These are phyloP conservation scores for Cinchona pubescens DNA, from an alignment of 257 asterid species.

Conservation along the genomic window DNA sequence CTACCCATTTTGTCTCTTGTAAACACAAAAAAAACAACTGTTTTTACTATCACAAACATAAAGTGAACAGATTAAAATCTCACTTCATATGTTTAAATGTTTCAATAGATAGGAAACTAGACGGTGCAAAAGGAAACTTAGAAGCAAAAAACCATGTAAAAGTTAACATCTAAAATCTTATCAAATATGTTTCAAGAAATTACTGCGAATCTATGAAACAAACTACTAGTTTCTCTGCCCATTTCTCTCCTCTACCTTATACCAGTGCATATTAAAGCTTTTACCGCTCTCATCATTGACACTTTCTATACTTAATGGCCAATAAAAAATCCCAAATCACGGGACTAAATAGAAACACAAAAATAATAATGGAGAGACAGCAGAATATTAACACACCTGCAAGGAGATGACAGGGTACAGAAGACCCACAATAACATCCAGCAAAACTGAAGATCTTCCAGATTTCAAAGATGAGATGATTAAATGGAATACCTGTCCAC, in stretches of 20 bases:
- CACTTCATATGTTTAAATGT: not conserved
- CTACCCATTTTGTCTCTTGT: no score
- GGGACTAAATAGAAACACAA: no score
- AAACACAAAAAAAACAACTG: no score
- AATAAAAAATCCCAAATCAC: no score
- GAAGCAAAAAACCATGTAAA: not conserved
- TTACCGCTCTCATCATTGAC: not conserved
- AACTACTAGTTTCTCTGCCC: not conserved
- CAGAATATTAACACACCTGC: constrained; percentile 51
- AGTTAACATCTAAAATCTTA: not conserved
- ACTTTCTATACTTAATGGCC: not conserved
- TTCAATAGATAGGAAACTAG: not conserved
- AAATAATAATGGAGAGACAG: not conserved
- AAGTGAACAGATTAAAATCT: not conserved
- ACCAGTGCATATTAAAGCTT: not conserved
- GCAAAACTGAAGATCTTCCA: constrained; percentile 87
- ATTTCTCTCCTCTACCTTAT: not conserved
- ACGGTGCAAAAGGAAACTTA: not conserved
- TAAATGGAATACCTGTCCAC: constrained; percentile 82
- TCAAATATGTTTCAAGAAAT: not conserved
- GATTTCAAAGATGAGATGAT: constrained; percentile 88
- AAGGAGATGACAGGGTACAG: constrained; percentile 83
- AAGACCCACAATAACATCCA: constrained; percentile 89
- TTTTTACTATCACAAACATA: not conserved
- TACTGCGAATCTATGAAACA: not conserved